A percentile compares a stretch with the other conserved stretches of the same genome.
These are phyloP conservation scores for Rhinocladiella similis DNA, from an alignment of 2,329 filamentous ascomycete species.

Conservation along the genomic window DNA sequence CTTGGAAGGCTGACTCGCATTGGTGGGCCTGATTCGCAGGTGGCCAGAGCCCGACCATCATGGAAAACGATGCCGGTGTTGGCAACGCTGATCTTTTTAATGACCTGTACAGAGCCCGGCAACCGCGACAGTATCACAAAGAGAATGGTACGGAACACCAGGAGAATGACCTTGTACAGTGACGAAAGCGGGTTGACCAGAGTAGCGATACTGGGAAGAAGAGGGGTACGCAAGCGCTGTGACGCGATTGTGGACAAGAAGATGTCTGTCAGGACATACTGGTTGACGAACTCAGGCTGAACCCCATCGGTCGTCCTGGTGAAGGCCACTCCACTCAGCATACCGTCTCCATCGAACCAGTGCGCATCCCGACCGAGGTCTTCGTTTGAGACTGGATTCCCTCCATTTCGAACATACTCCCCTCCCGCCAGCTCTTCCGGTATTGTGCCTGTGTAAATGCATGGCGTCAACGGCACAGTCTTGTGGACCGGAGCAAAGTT, in stretches of 20 bases:
- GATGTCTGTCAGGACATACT: constrained; percentile 68
- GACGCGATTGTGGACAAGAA: constrained; percentile 57
- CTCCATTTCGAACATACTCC: constrained; percentile 71
- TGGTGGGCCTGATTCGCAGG: constrained; percentile 70
- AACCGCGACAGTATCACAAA: constrained; percentile 60
- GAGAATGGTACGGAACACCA: constrained; percentile 58
- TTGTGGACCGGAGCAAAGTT: constrained; percentile 69
- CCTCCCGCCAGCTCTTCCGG: constrained; percentile 67
- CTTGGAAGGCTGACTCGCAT: constrained; percentile 64
- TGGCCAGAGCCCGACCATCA: constrained; percentile 67
- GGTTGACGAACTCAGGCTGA: constrained; percentile 66
- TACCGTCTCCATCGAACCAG: constrained; percentile 76
- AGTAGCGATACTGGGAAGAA: constrained; percentile 68
- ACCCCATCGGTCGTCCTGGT: constrained; percentile 46
- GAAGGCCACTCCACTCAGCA: constrained; percentile 69
- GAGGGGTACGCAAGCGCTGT: constrained; percentile 51
- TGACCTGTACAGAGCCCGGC: constrained; percentile 55
- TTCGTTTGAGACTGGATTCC: constrained; percentile 64
- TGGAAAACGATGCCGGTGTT: constrained; percentile 69
- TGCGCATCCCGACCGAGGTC: constrained; percentile 64
- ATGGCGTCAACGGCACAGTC: constrained; percentile 57
- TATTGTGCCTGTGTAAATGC: constrained; percentile 58
- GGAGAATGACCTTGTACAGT: constrained; percentile 50
- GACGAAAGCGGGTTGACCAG: constrained; percentile 61
- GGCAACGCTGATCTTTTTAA: constrained; percentile 69